Base-by-base conservation (phyloP, 2,329 filamentous ascomycete species). In the Fusarium nelsonii region DNA sequence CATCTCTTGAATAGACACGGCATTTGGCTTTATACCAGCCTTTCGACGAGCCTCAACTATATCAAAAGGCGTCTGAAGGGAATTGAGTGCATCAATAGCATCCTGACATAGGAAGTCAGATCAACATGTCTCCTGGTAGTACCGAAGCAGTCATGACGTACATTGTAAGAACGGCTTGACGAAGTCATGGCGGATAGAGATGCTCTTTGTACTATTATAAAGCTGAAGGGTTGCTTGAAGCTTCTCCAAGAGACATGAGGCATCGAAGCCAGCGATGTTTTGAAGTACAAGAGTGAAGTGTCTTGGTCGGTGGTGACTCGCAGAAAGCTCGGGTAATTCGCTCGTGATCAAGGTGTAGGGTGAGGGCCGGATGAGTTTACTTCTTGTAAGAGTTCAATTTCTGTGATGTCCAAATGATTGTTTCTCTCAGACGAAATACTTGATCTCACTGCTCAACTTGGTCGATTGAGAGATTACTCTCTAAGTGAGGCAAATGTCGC, bases 41-140 rank as follows among this genome's bases (percentile, higher is more conserved):
- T 92, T 92, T 56, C 89, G 87, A 52, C 96, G 90, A 51, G 91
- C 89, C 77, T 97, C 90, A 18, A 97, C 87, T 52, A 93, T 87
- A 49, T 91, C 88, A 77, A 91, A 95, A 53, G 97, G 97, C 41
- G 92, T 93, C 79, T 99, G 96, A 51, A 98, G 88, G 44, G 92
- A 91, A 80, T 98, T 98, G 76, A 98, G 87, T 39, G 92, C 89
- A 71, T 89, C 84, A 68, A 98, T 90, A 48, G 95, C 96, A 78
- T 96, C 93, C 93, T 97, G 70, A 3, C 23, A 16, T 12, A n/a
- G 6, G 30, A 41, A 39, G 46, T 70, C 26, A 74, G 60, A 33
- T 58, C 45, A 40, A 15, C 16, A 46, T 54, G 9, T 34, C 20
- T 44, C 41, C 28, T 7, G 8, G 8, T 58, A 10, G 23, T 33